phyloP scores from a whole-genome alignment of 169 alveolate genomes.

The Plasmodium vinckei region DNA sequence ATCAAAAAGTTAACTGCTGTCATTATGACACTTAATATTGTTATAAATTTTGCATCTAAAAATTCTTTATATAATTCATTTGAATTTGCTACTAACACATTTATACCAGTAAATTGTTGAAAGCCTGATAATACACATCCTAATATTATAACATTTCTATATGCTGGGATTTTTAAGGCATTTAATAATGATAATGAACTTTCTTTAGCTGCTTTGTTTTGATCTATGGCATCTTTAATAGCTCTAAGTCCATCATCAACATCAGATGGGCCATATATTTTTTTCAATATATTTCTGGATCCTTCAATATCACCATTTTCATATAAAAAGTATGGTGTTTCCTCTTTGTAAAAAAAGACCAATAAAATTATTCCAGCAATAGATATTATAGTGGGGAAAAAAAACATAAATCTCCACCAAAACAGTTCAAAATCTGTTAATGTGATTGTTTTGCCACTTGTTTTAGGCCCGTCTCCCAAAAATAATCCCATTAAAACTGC shows the following conservation, averaged over 20 bases:
- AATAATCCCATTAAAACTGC: constrained; percentile 84
- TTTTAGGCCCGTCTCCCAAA: constrained; percentile 64
- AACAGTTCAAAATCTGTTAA: constrained; percentile 50
- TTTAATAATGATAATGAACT: constrained; percentile 74
- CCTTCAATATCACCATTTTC: constrained; percentile 80
- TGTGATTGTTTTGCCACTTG: background rate
- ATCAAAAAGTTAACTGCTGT: constrained; percentile 79
- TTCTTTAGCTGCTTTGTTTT: constrained; percentile 79
- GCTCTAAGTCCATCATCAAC: constrained; percentile 76
- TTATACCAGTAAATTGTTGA: constrained; percentile 90
- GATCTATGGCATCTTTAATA: constrained; percentile 75
- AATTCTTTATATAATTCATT: constrained; percentile 83
- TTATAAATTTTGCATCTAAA: constrained; percentile 77
- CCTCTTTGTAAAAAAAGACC: constrained; percentile 74
- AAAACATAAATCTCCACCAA: constrained; percentile 83
- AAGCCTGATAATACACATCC: constrained; percentile 84
- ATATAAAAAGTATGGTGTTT: constrained; percentile 81
- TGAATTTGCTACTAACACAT: constrained; percentile 86
- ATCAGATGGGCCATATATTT: constrained; percentile 77
- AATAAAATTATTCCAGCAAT: constrained; percentile 74
- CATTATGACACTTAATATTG: constrained; percentile 79
- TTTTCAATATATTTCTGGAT: constrained; percentile 77
- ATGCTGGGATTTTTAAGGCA: constrained; percentile 78
- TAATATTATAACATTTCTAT: constrained; percentile 83
- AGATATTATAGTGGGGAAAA: constrained; percentile 78